Evolutionary conservation across 163 green algal species (phyloP).

Genomic region (Scenedesmus sp.): DNA sequence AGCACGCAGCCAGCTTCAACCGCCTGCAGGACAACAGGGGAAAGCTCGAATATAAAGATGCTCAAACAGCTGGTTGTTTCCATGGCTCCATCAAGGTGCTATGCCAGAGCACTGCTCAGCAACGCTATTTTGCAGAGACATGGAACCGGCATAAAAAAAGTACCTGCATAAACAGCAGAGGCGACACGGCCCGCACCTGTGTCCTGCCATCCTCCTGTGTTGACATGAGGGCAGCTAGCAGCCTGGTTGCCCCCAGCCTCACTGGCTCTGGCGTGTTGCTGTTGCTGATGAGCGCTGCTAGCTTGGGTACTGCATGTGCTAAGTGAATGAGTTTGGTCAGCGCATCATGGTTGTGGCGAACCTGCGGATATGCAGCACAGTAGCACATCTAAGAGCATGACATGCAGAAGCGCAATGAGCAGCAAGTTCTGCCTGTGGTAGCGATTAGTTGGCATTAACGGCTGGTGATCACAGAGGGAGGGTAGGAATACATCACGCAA

Average conservation of each 20-base stretch:
- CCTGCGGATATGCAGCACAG: constrained; percentile 36
- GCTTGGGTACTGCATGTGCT: constrained; percentile 42
- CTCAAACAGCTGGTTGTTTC: not conserved
- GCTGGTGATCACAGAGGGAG: not conserved
- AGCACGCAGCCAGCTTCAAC: constrained; percentile 33
- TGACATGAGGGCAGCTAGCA: constrained; percentile 55
- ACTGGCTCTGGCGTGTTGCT: not conserved
- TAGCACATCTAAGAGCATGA: not conserved
- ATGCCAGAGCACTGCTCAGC: no score
- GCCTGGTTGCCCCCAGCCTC: constrained; percentile 49
- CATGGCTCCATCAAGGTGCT: not conserved
- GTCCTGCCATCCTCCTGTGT: constrained; percentile 38
- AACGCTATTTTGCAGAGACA: no score
- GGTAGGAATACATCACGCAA: not conserved
- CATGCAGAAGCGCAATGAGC: not conserved
- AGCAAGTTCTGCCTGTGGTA: not conserved
- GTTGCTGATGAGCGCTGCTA: constrained; percentile 47
- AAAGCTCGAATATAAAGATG: not conserved
- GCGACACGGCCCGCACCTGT: not conserved
- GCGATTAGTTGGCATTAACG: no score
- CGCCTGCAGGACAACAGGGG: constrained; percentile 21
- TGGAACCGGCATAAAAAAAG: no score
- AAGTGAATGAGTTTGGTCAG: constrained; percentile 55
- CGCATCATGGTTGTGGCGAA: constrained; percentile 52
- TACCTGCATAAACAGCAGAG: no score